Evolutionary conservation across 495 filamentous ascomycete species (phyloP).

Genomic region (Daldinia caldariorum): DNA sequence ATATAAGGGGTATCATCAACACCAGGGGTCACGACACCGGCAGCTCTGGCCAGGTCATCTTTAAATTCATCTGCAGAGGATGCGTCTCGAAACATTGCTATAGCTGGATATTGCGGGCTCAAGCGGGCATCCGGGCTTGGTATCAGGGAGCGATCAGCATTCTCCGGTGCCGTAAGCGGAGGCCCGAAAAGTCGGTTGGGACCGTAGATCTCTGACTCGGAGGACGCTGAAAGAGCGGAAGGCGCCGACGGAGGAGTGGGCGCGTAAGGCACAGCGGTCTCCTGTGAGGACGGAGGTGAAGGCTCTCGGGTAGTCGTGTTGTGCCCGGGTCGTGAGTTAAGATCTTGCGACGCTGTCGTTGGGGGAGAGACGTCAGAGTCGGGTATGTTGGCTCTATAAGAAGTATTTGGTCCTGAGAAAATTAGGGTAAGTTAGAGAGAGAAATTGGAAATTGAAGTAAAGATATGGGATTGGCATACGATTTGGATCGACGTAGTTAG

Average conservation of each 20-base stretch:
- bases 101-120: conserved; percentile 46
- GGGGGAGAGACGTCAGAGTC: conserved; percentile 13
- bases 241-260: conserved; percentile 47
- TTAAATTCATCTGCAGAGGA: conserved; percentile 51
- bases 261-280: conserved; percentile 47
- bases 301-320: conserved; percentile 4
- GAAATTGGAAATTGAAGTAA: background rate
- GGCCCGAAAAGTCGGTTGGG: conserved; percentile 48
- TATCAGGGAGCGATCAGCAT: conserved; percentile 41
- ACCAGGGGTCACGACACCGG: conserved; percentile 59
- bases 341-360: conserved; percentile 33
- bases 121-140: conserved; percentile 41
- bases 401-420: conserved; percentile 26
- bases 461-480: conserved; percentile 23
- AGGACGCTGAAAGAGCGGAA: conserved; percentile 46
- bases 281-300: conserved; percentile 36
- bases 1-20: conserved; percentile 60
- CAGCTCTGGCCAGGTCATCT: conserved; percentile 55
- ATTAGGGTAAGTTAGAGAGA: conserved; percentile 16
- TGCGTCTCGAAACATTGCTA: conserved; percentile 48
- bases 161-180: conserved; percentile 16
- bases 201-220: conserved; percentile 51
- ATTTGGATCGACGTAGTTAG: conserved; percentile 24
- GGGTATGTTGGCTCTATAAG: conserved; percentile 6
- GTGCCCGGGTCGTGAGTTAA: conserved; percentile 27